Evolutionary conservation across 1,284 basidiomycete species (phyloP).

Genomic region (Tilletia walkeri): DNA sequence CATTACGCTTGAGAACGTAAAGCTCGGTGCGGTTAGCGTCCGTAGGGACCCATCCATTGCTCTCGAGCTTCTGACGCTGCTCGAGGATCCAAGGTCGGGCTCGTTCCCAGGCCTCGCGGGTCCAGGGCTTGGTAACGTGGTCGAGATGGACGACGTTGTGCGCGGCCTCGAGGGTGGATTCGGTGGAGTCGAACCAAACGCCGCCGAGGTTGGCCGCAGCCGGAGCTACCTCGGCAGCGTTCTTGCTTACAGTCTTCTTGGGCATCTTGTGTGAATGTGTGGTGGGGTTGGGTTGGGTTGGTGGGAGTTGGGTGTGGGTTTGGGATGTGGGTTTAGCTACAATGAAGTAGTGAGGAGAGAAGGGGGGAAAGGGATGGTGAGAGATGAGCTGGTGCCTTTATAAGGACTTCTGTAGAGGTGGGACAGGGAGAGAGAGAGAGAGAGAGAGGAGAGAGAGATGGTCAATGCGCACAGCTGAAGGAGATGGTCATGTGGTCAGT

Average conservation of each 20-base stretch:
- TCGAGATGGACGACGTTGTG: conserved; percentile 39
- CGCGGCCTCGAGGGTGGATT: conserved; percentile 39
- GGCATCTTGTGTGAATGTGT: conserved; percentile 1
- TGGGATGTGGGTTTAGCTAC: background rate
- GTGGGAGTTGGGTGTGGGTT: background rate
- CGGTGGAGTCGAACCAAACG: conserved; percentile 45
- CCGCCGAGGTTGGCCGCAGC: conserved; percentile 37
- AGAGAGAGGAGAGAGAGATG: background rate
- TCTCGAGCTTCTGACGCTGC: conserved; percentile 52
- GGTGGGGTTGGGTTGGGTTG: background rate
- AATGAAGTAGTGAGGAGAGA: background rate
- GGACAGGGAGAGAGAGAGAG: background rate
- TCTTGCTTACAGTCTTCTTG: conserved; percentile 10
- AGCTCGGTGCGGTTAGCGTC: conserved; percentile 37
- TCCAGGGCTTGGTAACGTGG: conserved; percentile 50
- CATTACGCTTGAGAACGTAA: conserved; percentile 44
- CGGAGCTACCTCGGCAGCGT: background rate
- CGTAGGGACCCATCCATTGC: conserved; percentile 35
- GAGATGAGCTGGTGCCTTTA: background rate
- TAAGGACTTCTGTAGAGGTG: background rate
- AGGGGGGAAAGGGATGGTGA: background rate
- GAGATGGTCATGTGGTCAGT: background rate
- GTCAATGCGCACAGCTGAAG: background rate
- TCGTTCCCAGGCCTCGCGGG: conserved; percentile 51
- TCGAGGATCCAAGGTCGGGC: conserved; percentile 49